phyloP scores from a whole-genome alignment of 805 yeast species.

The Barnettozyma vustinii region DNA sequence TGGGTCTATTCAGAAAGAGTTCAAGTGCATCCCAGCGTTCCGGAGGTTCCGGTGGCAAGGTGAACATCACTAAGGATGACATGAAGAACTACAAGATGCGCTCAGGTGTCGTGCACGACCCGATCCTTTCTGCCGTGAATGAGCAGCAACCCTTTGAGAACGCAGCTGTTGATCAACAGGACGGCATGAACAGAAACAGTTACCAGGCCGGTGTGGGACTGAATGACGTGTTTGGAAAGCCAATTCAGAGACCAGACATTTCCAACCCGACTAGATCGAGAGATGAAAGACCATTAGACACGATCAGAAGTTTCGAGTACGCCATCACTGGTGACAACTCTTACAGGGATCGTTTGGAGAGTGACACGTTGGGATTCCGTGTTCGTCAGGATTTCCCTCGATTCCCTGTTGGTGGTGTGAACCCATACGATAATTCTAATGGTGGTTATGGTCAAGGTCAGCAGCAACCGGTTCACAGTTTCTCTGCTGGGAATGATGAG shows the following conservation, averaged over 20 bases:
- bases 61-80: constrained; percentile 45
- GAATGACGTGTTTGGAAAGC: constrained; percentile 82
- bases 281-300: constrained; percentile 95
- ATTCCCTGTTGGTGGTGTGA: constrained; percentile 36
- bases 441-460: constrained; percentile 13
- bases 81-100: constrained; percentile 54
- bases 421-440: constrained; percentile 29
- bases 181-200: constrained; percentile 27
- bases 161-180: constrained; percentile 13
- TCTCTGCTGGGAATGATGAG: constrained; percentile 26
- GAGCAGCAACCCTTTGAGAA: constrained; percentile 94
- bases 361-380: constrained; percentile 76
- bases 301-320: constrained; percentile 89
- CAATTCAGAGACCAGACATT: constrained; percentile 73
- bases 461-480: constrained; percentile 27
- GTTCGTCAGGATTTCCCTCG: constrained; percentile 71
- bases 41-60: constrained; percentile 27
- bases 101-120: constrained; percentile 75
- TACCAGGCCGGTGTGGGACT: constrained; percentile 43
- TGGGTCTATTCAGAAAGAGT: constrained; percentile 43
- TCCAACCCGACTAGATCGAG: constrained; percentile 92
- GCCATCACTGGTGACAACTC: constrained; percentile 85
- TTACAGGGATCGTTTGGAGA: constrained; percentile 77
- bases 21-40: constrained; percentile 27
- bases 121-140: constrained; percentile 87